Conservation (phyloP, 306 rosid genomes). For the Albizia julibrissin region DNA sequence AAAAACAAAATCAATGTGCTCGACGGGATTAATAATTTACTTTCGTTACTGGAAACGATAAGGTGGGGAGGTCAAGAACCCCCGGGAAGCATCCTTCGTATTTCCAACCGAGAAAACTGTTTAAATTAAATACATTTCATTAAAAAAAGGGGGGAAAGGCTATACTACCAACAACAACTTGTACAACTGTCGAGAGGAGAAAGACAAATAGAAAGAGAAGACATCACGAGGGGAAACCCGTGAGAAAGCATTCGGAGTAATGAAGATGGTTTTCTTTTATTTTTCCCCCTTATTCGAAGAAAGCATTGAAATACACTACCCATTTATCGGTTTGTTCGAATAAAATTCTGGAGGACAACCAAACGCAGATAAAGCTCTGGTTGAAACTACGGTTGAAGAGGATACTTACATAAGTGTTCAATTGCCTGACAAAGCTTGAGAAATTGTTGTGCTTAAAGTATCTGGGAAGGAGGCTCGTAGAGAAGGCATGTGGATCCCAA, state of each 20-base stretch:
- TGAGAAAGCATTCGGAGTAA: not conserved
- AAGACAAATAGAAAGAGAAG: not conserved
- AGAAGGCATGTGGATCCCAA: conserved; percentile 79
- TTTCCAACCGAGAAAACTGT: not conserved
- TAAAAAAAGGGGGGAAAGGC: not conserved
- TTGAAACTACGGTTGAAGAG: not conserved
- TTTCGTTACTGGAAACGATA: not conserved
- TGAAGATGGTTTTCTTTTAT: not conserved
- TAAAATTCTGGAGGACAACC: not conserved
- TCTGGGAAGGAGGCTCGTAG: conserved; percentile 57
- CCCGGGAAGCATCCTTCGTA: not conserved
- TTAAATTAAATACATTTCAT: not conserved
- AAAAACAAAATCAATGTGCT: not conserved
- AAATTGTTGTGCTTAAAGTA: conserved; percentile 90
- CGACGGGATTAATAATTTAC: not conserved
- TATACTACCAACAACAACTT: not conserved
- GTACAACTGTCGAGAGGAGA: not conserved
- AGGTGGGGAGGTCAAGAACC: not conserved
- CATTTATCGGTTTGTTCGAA: not conserved
- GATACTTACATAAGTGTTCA: conserved; percentile 84
- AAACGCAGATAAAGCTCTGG: not conserved
- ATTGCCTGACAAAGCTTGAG: conserved; percentile 92
- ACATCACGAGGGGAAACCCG: not conserved
- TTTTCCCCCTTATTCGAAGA: not conserved
- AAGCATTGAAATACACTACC: not conserved